Evolutionary conservation across 345 rosid genomes (phyloP), one percentile per base, ranked within the genome.

Genomic region (Zanthoxylum bungeanum): DNA sequence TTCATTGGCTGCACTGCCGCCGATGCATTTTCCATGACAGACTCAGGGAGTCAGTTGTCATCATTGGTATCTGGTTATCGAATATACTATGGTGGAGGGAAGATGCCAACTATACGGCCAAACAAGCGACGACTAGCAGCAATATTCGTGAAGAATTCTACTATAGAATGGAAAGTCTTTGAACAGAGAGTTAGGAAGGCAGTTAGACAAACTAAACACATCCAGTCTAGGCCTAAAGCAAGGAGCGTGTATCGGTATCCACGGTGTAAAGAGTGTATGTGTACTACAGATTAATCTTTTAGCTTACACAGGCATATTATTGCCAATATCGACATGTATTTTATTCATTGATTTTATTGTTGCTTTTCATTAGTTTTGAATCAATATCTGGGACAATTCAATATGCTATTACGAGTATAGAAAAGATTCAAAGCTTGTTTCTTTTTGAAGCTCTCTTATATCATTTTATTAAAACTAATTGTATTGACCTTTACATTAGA

Each of bases 21-120:
- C 0, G 86, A 91, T 77, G 96, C 96, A 66, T 95, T 95, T 80
- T 94, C 98, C 25, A 92, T 95, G 99, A 91, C 99, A 2, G 99
- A 92, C 79, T 92, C 98, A 0, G 98, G 99, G 49, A 95, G 99
- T 75, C 99, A 84, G 64, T 74, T 95, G 30, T 92, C 98, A 28
- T 92, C 99, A 64, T 73, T 91, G 74, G 93, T 96, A 4, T 90
- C 99, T 16, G 98, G 98, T 63, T 89, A 82, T 70, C 79, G 97
- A 63, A 91, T 87, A 72, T 91, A 91, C 68, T 87, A 83, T 40
- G 98, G 99, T 5, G 96, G 92, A 27, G 98, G 99, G 47, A 85
- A 73, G 78, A 95, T 95, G 99, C 96, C 97, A 16, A 93, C 96
- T 33, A 91, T 93, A 42, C 79, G 95, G 44, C 97, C 98, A 16